A percentile compares a stretch with the other conserved stretches of the same genome.
phyloP scores from a whole-genome alignment of 192 early-diverging fungal species.

The Phlyctochytrium planicorne region DNA sequence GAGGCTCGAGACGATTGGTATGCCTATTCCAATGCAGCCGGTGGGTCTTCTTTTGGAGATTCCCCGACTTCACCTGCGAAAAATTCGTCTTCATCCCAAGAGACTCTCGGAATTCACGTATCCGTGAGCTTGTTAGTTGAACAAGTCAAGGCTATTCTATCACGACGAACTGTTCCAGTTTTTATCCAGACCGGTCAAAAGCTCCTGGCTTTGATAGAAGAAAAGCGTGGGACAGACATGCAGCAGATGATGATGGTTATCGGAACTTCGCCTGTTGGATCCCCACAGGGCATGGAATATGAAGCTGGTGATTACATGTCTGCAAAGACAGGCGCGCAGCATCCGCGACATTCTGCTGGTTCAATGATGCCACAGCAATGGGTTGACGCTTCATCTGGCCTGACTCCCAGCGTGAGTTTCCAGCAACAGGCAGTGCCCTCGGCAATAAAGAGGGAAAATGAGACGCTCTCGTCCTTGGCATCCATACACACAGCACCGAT shows the following conservation, averaged over 20 bases:
- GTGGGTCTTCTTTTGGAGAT: background rate
- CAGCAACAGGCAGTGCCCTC: too few species aligned
- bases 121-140: conserved; percentile 31
- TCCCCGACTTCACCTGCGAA: background rate
- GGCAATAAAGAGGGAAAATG: background rate
- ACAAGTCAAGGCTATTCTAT: conserved; percentile 44
- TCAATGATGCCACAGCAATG: background rate
- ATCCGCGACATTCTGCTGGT: background rate
- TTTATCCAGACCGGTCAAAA: conserved; percentile 50
- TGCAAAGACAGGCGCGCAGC: background rate
- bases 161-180: conserved; percentile 58
- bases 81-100: conserved; percentile 2
- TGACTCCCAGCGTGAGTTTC: too few species aligned
- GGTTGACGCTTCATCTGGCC: background rate
- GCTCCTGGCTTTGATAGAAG: conserved; percentile 51
- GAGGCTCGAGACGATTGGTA: conserved; percentile 53
- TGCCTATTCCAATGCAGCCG: conserved; percentile 5
- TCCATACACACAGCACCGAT: background rate
- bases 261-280: conserved; percentile 5
- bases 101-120: conserved; percentile 6
- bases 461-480: background rate
- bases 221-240: conserved; percentile 46
- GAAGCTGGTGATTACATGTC: background rate
- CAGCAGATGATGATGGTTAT: too few species aligned
- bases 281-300: background rate